Evolutionary conservation across 306 rosid genomes (phyloP).

Genomic region (Benincasa hispida): DNA sequence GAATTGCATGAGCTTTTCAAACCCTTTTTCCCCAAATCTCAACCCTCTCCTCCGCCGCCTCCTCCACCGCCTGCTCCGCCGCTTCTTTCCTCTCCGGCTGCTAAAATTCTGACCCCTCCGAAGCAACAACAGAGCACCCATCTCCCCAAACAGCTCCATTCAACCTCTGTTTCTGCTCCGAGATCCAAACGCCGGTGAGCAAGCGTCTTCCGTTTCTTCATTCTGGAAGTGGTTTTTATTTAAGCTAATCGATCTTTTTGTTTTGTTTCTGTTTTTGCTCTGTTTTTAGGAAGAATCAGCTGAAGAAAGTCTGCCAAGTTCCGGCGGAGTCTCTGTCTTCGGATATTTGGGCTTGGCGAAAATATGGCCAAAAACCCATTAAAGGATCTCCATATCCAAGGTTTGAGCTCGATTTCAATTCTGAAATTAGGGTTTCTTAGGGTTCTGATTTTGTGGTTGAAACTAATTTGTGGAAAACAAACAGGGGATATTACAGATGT

Average conservation of each 20-base stretch:
- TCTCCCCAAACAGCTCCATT: slow-evolving; percentile 22
- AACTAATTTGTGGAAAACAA: not conserved
- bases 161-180: slow-evolving; percentile 31
- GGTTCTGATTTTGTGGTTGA: not conserved
- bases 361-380: slow-evolving; percentile 95
- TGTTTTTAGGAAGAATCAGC: slow-evolving; percentile 61
- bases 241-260: not conserved
- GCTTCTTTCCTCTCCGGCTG: slow-evolving; percentile 17
- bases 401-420: slow-evolving; percentile 15
- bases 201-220: slow-evolving; percentile 2
- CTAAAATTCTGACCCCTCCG: slow-evolving; percentile 23
- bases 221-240: not conserved
- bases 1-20: slow-evolving; percentile 83
- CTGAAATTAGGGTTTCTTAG: not conserved
- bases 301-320: slow-evolving; percentile 80
- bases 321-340: slow-evolving; percentile 81
- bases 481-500: slow-evolving; percentile 92
- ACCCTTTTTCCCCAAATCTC: slow-evolving; percentile 64
- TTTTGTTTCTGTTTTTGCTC: not conserved
- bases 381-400: slow-evolving; percentile 98
- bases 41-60: slow-evolving; percentile 2
- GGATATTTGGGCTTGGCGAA: slow-evolving; percentile 98
- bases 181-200: slow-evolving; percentile 78
- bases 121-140: slow-evolving; percentile 22
- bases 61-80: slow-evolving; percentile 11